A percentile compares a stretch with the other conserved stretches of the same genome.
Conservation (phyloP, 768 basidiomycete genomes). For the Psilocybe subaeruginosa region DNA sequence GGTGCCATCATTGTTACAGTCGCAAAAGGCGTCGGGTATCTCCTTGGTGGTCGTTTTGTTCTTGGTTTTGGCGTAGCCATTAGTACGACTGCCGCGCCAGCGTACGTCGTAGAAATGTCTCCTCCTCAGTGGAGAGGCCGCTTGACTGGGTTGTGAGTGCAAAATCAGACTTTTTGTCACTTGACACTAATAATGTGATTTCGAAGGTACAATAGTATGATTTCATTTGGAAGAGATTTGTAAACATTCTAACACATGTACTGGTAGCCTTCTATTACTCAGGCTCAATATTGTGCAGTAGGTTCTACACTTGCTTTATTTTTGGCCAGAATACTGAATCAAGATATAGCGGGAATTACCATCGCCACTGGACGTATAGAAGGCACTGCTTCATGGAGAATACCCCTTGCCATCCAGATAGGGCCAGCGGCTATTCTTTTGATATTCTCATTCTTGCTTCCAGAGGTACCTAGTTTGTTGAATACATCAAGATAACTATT, state of each 20-base stretch:
- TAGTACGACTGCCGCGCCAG: slow-evolving; percentile 43
- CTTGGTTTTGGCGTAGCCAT: slow-evolving; percentile 58
- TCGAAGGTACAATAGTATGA: slow-evolving; percentile 37
- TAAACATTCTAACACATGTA: neutral
- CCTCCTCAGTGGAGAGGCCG: slow-evolving; percentile 62
- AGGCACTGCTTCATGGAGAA: slow-evolving; percentile 45
- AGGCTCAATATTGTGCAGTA: slow-evolving; percentile 46
- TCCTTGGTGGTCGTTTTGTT: slow-evolving; percentile 54
- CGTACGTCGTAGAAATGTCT: slow-evolving; percentile 61
- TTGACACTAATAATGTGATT: neutral
- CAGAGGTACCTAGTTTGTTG: slow-evolving; percentile 31
- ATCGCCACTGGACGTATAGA: slow-evolving; percentile 41
- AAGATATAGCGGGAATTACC: slow-evolving; percentile 39
- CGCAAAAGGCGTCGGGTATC: slow-evolving; percentile 45
- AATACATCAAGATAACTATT: too few relatives aligned
- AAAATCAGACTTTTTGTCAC: slow-evolving; percentile 8
- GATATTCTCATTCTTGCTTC: slow-evolving; percentile 36
- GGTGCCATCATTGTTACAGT: slow-evolving; percentile 51
- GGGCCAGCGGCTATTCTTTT: slow-evolving; percentile 44
- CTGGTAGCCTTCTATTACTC: slow-evolving; percentile 46
- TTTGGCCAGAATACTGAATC: neutral
- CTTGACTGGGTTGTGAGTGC: slow-evolving; percentile 50
- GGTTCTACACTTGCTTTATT: slow-evolving; percentile 8
- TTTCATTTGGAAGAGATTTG: slow-evolving; percentile 19
- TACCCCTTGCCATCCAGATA: slow-evolving; percentile 56